Evolutionary conservation across 306 rosid species (phyloP), one percentile per base, ranked within the genome.

Genomic region (Luffa aegyptiaca): DNA sequence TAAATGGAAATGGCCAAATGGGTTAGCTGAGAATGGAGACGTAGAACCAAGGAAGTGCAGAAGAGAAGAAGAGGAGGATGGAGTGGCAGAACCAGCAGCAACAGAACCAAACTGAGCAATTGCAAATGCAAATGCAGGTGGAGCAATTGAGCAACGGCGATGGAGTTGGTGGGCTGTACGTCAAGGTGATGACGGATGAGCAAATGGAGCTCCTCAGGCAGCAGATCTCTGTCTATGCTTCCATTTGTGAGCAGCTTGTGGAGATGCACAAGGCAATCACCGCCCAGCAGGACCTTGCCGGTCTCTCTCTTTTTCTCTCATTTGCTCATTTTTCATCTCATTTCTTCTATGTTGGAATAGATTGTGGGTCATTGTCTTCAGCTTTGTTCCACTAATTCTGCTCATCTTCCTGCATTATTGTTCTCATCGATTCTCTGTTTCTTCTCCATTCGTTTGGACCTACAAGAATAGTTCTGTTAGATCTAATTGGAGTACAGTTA

Each of bases 141-240:
- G 81, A 78, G 45, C 75, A 64, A 63, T 64, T 79, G 44, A 64
- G 35, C 61, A 79, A 79, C 61, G 61, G 37, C 52, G 81, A 79
- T 79, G 81, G 77, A 17, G 74, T 59, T 44, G 65, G 31, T n/a
- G 81, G 84, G 17, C 70, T 89, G 48, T 83, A 49, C 42, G 85
- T 88, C 12, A 90, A 89, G 56, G 96, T 93, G 36, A 89, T 93
- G 97, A 90, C 91, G 0, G 96, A 93, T 33, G 96, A 91, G 41
- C 93, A 93, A 86, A 76, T 91, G 88, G 93, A 93, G 77, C 79
- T 88, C 1, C 88, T 92, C 0, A 58, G 93, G 48, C 88, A 82
- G 31, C 96, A 92, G 82, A 92, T 92, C 57, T 84, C 91, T 31
- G 90, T 88, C 58, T 92, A 92, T 80, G 82, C 90, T 53, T 77